Evolutionary conservation across 805 yeast genomes (phyloP).

Genomic region (Kluyveromyces aestuarii): DNA sequence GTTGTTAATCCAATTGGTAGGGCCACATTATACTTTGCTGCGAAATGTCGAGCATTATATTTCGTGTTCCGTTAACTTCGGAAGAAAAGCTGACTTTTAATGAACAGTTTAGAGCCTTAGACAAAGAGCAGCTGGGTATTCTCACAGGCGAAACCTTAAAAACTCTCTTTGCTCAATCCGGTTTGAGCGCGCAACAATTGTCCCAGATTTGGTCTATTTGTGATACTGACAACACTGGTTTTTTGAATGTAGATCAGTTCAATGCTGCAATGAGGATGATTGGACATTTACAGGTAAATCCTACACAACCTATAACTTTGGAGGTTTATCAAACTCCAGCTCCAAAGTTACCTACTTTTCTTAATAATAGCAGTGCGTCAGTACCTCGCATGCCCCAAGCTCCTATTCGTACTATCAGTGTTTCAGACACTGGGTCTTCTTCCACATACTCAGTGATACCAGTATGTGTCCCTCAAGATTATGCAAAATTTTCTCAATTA

Average conservation of each 20-base stretch:
- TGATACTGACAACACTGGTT: conserved; percentile 84
- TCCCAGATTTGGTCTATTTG: conserved; percentile 94
- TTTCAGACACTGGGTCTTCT: conserved; percentile 32
- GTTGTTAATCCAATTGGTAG: background rate
- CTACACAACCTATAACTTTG: conserved; percentile 37
- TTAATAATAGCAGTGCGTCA: conserved; percentile 39
- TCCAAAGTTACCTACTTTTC: conserved; percentile 32
- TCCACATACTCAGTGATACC: conserved; percentile 34
- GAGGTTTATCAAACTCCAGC: conserved; percentile 27
- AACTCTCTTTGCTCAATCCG: conserved; percentile 74
- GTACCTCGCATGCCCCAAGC: conserved; percentile 4
- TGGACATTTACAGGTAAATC: conserved; percentile 74
- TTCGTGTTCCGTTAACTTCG: conserved; percentile 39
- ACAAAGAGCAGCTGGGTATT: conserved; percentile 66
- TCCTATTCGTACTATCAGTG: conserved; percentile 13
- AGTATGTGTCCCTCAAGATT: conserved; percentile 47
- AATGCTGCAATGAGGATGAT: conserved; percentile 81
- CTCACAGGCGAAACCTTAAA: conserved; percentile 86
- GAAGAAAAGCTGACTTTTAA: conserved; percentile 73
- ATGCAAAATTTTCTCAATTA: conserved; percentile 55
- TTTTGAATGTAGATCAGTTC: conserved; percentile 71
- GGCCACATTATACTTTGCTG: background rate
- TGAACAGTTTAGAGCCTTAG: conserved; percentile 70
- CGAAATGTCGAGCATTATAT: conserved; percentile 16
- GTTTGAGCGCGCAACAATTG: conserved; percentile 63